These are phyloP conservation scores for Sporodiniella umbellata DNA, from an alignment of 371 early-diverging fungal species.

Conservation along the genomic window DNA sequence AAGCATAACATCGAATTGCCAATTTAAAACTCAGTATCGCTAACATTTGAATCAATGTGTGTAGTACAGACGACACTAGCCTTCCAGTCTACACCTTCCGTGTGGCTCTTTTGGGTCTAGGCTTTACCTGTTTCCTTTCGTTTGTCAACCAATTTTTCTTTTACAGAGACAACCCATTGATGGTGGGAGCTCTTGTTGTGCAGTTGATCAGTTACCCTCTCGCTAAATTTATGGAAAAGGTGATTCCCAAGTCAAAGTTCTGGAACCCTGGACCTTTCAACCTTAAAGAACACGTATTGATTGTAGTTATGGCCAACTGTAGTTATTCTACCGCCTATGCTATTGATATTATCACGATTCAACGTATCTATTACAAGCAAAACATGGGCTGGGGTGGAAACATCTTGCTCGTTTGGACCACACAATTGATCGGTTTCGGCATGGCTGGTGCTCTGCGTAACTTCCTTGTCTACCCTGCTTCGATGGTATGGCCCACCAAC, in stretches of 20 bases:
- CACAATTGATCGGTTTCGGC: slow-evolving; percentile 81
- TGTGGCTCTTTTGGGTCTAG: slow-evolving; percentile 63
- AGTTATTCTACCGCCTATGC: slow-evolving; percentile 62
- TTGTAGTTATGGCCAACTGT: slow-evolving; percentile 65
- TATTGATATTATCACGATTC: slow-evolving; percentile 70
- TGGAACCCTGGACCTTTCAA: slow-evolving; percentile 86
- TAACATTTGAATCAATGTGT: background rate
- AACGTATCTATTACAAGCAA: slow-evolving; percentile 58
- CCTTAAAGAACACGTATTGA: slow-evolving; percentile 84
- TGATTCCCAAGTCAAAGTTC: slow-evolving; percentile 50
- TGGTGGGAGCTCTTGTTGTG: slow-evolving; percentile 47
- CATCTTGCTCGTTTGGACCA: slow-evolving; percentile 60
- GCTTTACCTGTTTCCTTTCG: slow-evolving; percentile 57
- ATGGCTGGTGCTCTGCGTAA: slow-evolving; percentile 76
- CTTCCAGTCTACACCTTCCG: slow-evolving; percentile 76
- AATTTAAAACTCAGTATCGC: background rate
- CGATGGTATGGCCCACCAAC: slow-evolving; percentile 85
- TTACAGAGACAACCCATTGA: slow-evolving; percentile 58
- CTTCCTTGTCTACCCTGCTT: slow-evolving; percentile 77
- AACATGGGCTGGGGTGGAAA: slow-evolving; percentile 61
- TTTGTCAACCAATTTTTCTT: slow-evolving; percentile 79
- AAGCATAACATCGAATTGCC: background rate
- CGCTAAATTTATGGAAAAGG: slow-evolving; percentile 60
- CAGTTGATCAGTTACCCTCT: slow-evolving; percentile 63
- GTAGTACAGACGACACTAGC: slow-evolving; percentile 61